Evolutionary conservation across 2,329 filamentous ascomycete species (phyloP).

Genomic region (Aspergillus ochraceus): DNA sequence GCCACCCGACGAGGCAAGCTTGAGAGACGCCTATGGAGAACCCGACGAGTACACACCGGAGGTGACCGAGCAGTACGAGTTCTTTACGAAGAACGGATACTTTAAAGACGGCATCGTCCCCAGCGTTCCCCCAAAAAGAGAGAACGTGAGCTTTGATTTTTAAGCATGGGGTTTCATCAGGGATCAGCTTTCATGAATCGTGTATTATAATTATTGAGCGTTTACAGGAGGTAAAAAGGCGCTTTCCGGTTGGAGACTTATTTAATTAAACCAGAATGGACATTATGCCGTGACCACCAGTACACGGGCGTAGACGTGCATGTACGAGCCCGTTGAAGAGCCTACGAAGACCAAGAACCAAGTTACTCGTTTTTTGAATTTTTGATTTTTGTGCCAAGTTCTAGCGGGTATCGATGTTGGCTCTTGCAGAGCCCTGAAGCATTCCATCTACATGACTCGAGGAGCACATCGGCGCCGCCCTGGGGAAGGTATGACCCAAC

Average conservation of each 20-base stretch:
- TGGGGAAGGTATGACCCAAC: slow-evolving; percentile 20
- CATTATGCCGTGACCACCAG: neutral
- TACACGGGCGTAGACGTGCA: neutral
- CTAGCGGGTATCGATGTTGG: slow-evolving; percentile 30
- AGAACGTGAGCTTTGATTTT: slow-evolving; percentile 74
- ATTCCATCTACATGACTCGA: slow-evolving; percentile 18
- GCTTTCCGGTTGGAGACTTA: neutral
- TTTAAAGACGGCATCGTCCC: slow-evolving; percentile 75
- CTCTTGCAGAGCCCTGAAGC: slow-evolving; percentile 15
- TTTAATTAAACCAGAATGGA: neutral
- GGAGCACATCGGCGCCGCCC: slow-evolving; percentile 17
- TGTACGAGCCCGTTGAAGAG: neutral
- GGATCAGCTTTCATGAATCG: neutral
- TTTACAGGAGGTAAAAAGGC: neutral
- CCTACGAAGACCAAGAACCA: neutral
- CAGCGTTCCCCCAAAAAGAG: slow-evolving; percentile 71
- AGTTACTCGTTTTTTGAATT: slow-evolving; percentile 31
- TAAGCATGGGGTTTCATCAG: slow-evolving; percentile 35
- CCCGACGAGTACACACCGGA: slow-evolving; percentile 51
- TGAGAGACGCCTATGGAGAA: slow-evolving; percentile 54
- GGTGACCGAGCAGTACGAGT: slow-evolving; percentile 62
- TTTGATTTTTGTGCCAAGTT: slow-evolving; percentile 32
- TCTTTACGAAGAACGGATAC: slow-evolving; percentile 62
- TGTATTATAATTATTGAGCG: slow-evolving; percentile 7
- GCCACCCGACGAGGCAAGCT: slow-evolving; percentile 53